phyloP scores from a whole-genome alignment of 305 asterid genomes.

The Fraxinus sp. region DNA sequence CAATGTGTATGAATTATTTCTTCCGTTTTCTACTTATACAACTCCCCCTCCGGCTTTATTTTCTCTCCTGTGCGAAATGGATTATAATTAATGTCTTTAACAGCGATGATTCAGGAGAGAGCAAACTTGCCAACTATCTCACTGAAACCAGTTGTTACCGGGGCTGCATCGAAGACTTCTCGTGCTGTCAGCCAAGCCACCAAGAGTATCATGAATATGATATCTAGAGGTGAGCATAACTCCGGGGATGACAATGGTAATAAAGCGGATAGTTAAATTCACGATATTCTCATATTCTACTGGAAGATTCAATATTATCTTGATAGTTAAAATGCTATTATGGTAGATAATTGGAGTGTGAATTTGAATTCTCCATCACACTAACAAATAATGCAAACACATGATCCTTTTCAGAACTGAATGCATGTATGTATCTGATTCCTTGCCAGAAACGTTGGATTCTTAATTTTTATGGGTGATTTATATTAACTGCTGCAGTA shows the following conservation, averaged over 20 bases:
- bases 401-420: conserved; percentile 17
- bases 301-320: not conserved
- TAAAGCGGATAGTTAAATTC: conserved; percentile 19
- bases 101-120: conserved; percentile 92
- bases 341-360: not conserved
- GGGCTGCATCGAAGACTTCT: conserved; percentile 90
- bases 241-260: conserved; percentile 43
- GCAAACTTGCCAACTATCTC: conserved; percentile 85
- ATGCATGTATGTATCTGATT: conserved; percentile 23
- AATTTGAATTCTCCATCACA: not conserved
- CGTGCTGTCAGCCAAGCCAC: conserved; percentile 77
- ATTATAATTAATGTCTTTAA: conserved; percentile 17
- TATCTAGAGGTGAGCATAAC: conserved; percentile 54
- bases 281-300: not conserved
- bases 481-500: not conserved
- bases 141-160: conserved; percentile 73
- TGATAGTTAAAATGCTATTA: not conserved
- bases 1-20: conserved; percentile 58
- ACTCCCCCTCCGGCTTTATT: not conserved
- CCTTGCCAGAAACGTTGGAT: not conserved
- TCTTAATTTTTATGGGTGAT: not conserved
- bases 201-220: conserved; percentile 56
- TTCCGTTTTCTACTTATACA: conserved; percentile 11
- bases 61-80: conserved; percentile 1
- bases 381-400: not conserved